Conservation (phyloP, 306 rosid species). For the Pterocarpus santalinus region DNA sequence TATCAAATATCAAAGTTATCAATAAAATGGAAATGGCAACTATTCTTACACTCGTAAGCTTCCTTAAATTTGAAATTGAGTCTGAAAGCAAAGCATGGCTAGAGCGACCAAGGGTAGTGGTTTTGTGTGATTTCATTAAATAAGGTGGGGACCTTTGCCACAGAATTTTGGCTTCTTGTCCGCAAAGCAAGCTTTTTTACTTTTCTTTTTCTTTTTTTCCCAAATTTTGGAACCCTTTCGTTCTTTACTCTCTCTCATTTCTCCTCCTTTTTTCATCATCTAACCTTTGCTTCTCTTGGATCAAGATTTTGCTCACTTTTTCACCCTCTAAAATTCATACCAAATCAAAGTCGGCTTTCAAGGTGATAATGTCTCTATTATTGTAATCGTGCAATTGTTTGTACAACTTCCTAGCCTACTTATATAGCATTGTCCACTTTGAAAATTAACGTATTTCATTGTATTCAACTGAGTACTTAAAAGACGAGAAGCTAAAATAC, state of each 20-base stretch:
- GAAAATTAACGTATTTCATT: neutral
- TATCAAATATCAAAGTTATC: neutral
- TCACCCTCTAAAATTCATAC: conserved; percentile 25
- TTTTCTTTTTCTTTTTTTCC: no score
- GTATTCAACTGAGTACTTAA: neutral
- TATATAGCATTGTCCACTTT: neutral
- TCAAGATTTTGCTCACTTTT: conserved; percentile 33
- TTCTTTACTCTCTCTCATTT: neutral
- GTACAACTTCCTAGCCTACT: neutral
- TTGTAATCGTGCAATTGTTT: neutral
- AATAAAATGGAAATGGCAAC: neutral
- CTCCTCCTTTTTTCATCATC: conserved; percentile 31
- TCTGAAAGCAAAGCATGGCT: neutral
- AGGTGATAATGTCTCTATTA: conserved; percentile 40
- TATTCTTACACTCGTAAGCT: neutral
- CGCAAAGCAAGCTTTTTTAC: conserved; percentile 56
- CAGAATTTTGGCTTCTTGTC: conserved; percentile 59
- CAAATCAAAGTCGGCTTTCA: conserved; percentile 46
- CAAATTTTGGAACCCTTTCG: conserved; percentile 16
- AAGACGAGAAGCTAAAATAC: neutral
- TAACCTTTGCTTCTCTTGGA: conserved; percentile 34
- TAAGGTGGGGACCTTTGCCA: conserved; percentile 29
- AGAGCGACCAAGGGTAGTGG: conserved; percentile 33
- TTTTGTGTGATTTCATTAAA: conserved; percentile 50
- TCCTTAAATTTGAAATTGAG: neutral